A percentile compares a stretch with the other conserved stretches of the same genome.
phyloP scores from a whole-genome alignment of 441 rosid genomes.

The Bruguiera hainesii region DNA sequence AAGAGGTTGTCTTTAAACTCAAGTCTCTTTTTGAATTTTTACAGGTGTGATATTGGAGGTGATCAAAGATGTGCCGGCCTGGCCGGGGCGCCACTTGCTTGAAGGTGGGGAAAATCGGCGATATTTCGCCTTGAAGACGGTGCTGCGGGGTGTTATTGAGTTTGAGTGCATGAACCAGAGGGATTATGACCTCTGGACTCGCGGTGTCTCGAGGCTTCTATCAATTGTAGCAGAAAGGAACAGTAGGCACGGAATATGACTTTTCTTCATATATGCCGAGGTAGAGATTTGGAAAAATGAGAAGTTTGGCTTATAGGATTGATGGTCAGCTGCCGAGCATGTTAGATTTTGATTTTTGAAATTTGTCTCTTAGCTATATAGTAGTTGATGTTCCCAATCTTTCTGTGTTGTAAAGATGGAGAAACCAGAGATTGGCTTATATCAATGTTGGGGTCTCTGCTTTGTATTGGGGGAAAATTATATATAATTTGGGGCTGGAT shows the following conservation, averaged over 20 bases:
- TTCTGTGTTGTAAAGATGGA: conserved; percentile 27
- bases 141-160: conserved; percentile 58
- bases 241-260: conserved; percentile 50
- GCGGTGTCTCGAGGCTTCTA: conserved; percentile 89
- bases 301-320: not conserved
- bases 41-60: conserved; percentile 78
- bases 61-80: conserved; percentile 71
- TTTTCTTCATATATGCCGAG: not conserved
- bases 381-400: not conserved
- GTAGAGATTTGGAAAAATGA: not conserved
- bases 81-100: conserved; percentile 91
- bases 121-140: conserved; percentile 75
- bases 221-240: conserved; percentile 61
- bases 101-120: conserved; percentile 78
- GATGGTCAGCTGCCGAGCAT: not conserved
- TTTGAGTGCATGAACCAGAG: conserved; percentile 83
- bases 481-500: not conserved
- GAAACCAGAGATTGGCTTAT: conserved; percentile 20
- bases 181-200: conserved; percentile 91
- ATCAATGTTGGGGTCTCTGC: conserved; percentile 15
- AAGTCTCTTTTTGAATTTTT: conserved; percentile 21
- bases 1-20: conserved; percentile 27
- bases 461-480: not conserved
- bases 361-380: not conserved
- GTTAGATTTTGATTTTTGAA: not conserved